Evolutionary conservation across 495 filamentous ascomycete genomes (phyloP).

Genomic region (Penicillium pancosmium): DNA sequence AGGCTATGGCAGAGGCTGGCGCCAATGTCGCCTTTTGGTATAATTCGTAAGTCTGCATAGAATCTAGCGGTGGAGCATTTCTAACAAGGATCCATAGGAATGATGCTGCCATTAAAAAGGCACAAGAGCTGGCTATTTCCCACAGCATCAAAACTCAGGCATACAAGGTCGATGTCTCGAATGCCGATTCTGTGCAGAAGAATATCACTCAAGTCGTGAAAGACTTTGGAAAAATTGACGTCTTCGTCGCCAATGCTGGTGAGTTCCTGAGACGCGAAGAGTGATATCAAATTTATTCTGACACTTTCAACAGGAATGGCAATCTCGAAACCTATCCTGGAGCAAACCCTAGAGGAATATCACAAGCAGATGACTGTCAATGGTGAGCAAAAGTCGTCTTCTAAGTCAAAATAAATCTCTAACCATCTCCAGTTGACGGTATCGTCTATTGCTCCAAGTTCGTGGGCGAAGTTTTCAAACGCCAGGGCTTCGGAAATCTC

Average conservation of each 20-base stretch:
- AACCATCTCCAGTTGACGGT: constrained; percentile 32
- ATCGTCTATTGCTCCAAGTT: constrained; percentile 38
- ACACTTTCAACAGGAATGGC: constrained; percentile 43
- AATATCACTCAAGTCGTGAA: constrained; percentile 39
- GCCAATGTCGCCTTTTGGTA: constrained; percentile 41
- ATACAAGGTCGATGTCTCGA: constrained; percentile 50
- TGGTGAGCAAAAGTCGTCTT: constrained; percentile 22
- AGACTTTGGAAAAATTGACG: constrained; percentile 51
- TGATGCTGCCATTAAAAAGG: constrained; percentile 35
- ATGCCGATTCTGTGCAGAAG: constrained; percentile 30
- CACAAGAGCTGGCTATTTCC: constrained; percentile 29
- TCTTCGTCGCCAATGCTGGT: constrained; percentile 49
- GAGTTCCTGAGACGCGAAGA: neutral
- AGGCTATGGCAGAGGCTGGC: constrained; percentile 40
- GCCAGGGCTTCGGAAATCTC: constrained; percentile 60
- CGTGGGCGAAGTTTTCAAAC: constrained; percentile 61
- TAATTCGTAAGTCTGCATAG: constrained; percentile 33
- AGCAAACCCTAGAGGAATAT: constrained; percentile 51
- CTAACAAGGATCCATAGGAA: constrained; percentile 26
- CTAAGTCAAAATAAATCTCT: neutral
- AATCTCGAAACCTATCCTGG: constrained; percentile 51
- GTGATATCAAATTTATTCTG: neutral
- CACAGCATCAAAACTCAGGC: constrained; percentile 40
- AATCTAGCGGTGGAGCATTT: neutral
- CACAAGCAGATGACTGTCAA: constrained; percentile 46